Base-by-base conservation (phyloP, 2,329 filamentous ascomycete species). In the Cordyceps fumosorosea region DNA sequence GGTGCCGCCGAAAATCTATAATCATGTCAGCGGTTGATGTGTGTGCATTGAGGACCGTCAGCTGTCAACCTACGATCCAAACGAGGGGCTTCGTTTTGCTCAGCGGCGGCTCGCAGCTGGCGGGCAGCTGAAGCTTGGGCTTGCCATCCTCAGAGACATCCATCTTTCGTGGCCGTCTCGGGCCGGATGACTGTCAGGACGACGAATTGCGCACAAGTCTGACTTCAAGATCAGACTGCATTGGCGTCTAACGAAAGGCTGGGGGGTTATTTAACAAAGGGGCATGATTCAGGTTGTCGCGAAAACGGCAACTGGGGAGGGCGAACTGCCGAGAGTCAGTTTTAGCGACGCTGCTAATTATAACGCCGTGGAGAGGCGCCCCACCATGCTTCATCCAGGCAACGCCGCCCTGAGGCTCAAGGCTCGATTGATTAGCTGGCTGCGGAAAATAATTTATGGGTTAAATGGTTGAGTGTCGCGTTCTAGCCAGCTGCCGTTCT, bases 1-100 rank as follows among this genome's bases (percentile, higher is more conserved):
- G n/a, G 93, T 97, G 55, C 91, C 93, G 55, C 95, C 95, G 75
- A 97, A 99, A 60, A 98, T 81, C 91, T 92, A 64, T 47, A 5
- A 29, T 16, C 64, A 56, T 53, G 50, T 63, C 16, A 62, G 60
- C 47, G n/a, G 29, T 37, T 37, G 34, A 20, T 4, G n/a, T 26
- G 12, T 22, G 10, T 22, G 11, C 10, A 12, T 18, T 20, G 22
- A 16, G 18, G 24, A 14, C 11, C 34, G 47, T 24, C 54, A 34
- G 79, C 86, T 72, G 47, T 26, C 54, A 34, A 79, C 86, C 72
- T 80, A 95, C 91, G 72, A 98, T 86, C 93, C 93, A 98, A 77
- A 93, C 88, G 65, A 92, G 84, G 72, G 89, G 89, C 72, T 87
- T 89, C 62, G 88, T 87, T 53, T 83, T 82, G 12, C 87, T 82